Base-by-base conservation (phyloP, 2,329 filamentous ascomycete genomes). In the Magnaporthiopsis incrustans region DNA sequence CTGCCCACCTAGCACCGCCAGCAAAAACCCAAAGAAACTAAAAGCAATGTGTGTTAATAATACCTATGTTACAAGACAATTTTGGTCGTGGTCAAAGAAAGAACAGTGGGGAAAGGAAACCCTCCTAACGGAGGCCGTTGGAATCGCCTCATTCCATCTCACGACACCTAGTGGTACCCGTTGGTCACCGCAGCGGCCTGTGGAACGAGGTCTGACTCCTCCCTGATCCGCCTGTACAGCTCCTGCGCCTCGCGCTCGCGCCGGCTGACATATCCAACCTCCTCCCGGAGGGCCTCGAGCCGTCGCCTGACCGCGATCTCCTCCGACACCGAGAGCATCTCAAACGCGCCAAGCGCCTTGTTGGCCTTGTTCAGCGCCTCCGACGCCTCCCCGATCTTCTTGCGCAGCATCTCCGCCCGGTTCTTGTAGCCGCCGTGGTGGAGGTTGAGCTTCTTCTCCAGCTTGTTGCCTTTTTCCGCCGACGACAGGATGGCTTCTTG, bases 181-280 rank as follows among this genome's bases (percentile, higher is more conserved):
- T 74, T 72, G 22, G 70, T 44, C 14, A 63, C 70, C 56, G 72
- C 73, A 60, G 73, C 73, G 56, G 73, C 70, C 56, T 71, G 74
- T 53, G 72, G 74, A 69, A 96, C 77, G 63, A 77, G 79, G 60
- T 88, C 85, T 68, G 97, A 75, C 79, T 98, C 95, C 60, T 92
- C 91, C 76, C 85, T 91, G 65, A 87, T 85, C 67, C 78, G 79
- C 69, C 90, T 84, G 73, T 95, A 99, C 70, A 89, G 74, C 68
- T 97, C 92, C 77, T 99, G 95, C 8, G 92, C 92, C 77, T 97
- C 92, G 65, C 93, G 83, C 79, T 98, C 94, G 67, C 94, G 82
- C 70, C 86, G 86, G 69, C 87, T 90, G 12, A 98, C 84, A 70
- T 90, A 91, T 8, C 81, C 84, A 27, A 97, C 92, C 74, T 97